These are phyloP conservation scores for Mucor saturninus DNA, from an alignment of 371 early-diverging fungal species.

Conservation along the genomic window DNA sequence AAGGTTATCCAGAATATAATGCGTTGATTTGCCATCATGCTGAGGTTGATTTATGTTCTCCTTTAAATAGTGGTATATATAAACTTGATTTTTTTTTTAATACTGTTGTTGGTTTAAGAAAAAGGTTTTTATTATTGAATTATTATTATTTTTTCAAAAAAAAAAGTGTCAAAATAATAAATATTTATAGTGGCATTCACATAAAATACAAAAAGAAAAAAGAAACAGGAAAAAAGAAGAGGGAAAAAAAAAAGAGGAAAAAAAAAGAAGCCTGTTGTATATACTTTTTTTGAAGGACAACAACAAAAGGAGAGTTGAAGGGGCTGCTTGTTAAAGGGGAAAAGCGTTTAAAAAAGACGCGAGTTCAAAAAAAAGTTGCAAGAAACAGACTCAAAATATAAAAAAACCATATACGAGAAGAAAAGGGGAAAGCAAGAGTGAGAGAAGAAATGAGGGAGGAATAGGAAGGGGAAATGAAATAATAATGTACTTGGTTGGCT, in stretches of 20 bases:
- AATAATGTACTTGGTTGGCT: neutral
- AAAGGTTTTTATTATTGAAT: neutral
- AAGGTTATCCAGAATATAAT: neutral
- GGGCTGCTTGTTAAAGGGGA: neutral
- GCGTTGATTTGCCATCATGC: neutral
- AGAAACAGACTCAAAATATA: too few species aligned
- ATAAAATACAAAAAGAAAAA: neutral
- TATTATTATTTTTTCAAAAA: neutral
- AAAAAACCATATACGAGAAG: conserved; percentile 3
- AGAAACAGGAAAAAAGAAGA: neutral
- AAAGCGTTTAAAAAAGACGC: neutral
- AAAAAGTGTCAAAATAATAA: neutral
- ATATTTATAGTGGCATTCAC: conserved; percentile 3
- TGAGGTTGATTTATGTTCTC: neutral
- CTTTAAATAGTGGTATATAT: neutral
- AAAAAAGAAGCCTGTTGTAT: neutral
- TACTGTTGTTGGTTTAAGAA: neutral
- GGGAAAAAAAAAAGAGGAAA: neutral
- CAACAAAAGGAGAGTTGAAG: conserved; percentile 2
- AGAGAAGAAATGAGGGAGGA: conserved; percentile 6
- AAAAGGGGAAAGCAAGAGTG: conserved; percentile 2
- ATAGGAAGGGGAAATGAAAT: conserved; percentile 6
- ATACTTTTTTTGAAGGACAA: neutral
- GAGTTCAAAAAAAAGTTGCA: neutral
- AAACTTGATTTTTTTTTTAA: neutral